Evolutionary conservation across 2,329 filamentous ascomycete species (phyloP), one percentile per base, ranked within the genome.

Genomic region (Penicillium sp.): DNA sequence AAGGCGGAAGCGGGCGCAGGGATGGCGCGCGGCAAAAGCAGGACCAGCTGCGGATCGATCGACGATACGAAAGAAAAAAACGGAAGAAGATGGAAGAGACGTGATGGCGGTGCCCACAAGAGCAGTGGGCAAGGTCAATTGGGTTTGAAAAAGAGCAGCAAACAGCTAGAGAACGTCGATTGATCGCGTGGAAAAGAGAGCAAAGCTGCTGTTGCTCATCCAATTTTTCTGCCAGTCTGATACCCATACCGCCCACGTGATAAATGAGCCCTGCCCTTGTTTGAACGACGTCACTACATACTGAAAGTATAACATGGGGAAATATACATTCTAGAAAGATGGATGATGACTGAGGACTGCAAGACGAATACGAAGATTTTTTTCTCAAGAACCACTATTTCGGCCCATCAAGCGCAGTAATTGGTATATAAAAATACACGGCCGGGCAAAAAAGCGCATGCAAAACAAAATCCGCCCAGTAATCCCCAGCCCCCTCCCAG

Each of bases 31-130:
- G 67, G 69, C 68, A 71, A 75, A 71, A 65, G 86, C 87, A 89
- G 87, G 83, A 81, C 87, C 85, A 82, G 87, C 87, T 89, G 87
- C 87, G 80, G 81, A 75, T 73, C 79, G 79, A 74, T 77, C 76
- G 79, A 85, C 65, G 66, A 79, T 74, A 84, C 85, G 86, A 87
- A 81, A 72, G 82, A 79, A 71, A 60, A 77, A 59, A 54, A 71
- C 58, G 64, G 68, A 65, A 45, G 66, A 62, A 49, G 64, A 63
- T 59, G 68, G 56, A 68, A 66, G 62, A 68, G 69, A 71, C 73
- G 72, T 75, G 65, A 67, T 75, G 65, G 64, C 68, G 70, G 69
- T 56, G 62, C 62, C 70, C 68, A 73, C 71, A 56, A 51, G 7
- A 14, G 16, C 37, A 56, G 64, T 52, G 65, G 65, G 55, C 57